A percentile compares a stretch with the other conserved stretches of the same genome.
Evolutionary conservation across 768 basidiomycete genomes (phyloP).

Genomic region (Boletales sp.): DNA sequence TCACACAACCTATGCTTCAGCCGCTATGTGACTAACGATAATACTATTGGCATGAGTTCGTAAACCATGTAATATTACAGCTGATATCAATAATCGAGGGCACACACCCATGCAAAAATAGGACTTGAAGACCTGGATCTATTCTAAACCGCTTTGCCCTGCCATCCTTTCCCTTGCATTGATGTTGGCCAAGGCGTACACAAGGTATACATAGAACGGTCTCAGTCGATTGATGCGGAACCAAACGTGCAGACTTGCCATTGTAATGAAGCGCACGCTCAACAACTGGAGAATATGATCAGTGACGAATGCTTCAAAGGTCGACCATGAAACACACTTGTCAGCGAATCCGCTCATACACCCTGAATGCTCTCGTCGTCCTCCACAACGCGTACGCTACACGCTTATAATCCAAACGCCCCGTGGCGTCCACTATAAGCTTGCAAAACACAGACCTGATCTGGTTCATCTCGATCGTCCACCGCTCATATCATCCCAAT

Average conservation of each 20-base stretch:
- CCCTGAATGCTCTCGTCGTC: neutral
- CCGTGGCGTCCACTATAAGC: neutral
- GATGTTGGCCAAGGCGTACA: conserved; percentile 69
- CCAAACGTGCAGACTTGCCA: conserved; percentile 31
- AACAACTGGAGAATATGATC: conserved; percentile 48
- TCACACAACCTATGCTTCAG: no score
- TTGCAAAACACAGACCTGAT: conserved; percentile 1
- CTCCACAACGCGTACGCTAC: neutral
- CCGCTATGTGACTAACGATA: no score
- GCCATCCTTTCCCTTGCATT: conserved; percentile 44
- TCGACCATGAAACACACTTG: conserved; percentile 46
- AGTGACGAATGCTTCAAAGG: neutral
- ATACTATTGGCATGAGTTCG: no score
- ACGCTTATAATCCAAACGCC: neutral
- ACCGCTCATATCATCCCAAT: neutral
- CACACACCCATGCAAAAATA: conserved; percentile 76
- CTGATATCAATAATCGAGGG: no score
- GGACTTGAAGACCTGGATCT: conserved; percentile 62
- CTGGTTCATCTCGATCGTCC: conserved; percentile 1
- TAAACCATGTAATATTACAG: no score
- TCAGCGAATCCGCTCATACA: conserved; percentile 84
- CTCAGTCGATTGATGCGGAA: neutral
- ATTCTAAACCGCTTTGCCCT: conserved; percentile 69
- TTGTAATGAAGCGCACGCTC: conserved; percentile 66
- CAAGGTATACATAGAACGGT: conserved; percentile 50